phyloP scores from a whole-genome alignment of 2,329 filamentous ascomycete species.

The Mycosphaerella sp. region DNA sequence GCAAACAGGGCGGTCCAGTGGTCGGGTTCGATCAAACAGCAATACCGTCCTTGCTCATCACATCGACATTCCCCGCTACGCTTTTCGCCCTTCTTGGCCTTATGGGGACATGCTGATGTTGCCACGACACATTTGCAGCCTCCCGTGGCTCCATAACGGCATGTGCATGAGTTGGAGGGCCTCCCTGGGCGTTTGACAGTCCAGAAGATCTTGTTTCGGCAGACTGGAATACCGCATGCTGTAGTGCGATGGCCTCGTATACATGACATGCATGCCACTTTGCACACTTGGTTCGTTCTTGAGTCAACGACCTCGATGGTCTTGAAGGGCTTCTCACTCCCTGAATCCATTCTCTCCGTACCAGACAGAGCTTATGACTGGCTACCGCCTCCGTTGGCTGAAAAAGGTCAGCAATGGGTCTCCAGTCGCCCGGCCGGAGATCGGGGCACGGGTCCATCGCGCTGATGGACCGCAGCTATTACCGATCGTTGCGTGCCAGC shows the following conservation, averaged over 20 bases:
- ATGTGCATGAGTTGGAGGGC: conserved; percentile 33
- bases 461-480: background rate
- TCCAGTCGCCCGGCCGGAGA: conserved; percentile 3
- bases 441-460: conserved; percentile 8
- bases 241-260: conserved; percentile 34
- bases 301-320: conserved; percentile 33
- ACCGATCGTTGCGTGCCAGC: too few species aligned
- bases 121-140: conserved; percentile 33
- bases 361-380: background rate
- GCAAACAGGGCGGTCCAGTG: conserved; percentile 29
- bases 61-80: conserved; percentile 31
- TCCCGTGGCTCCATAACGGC: conserved; percentile 29
- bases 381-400: background rate
- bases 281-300: conserved; percentile 30
- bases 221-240: conserved; percentile 32
- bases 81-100: conserved; percentile 33
- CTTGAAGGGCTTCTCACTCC: conserved; percentile 31
- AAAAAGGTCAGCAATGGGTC: conserved; percentile 11
- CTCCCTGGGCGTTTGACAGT: conserved; percentile 33
- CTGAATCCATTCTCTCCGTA: conserved; percentile 18
- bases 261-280: conserved; percentile 34
- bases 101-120: conserved; percentile 30
- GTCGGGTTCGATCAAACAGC: conserved; percentile 30
- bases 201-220: conserved; percentile 33
- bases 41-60: conserved; percentile 32